These are phyloP conservation scores for Macrolepiota fuliginosa DNA, from an alignment of 768 basidiomycete species.

Conservation along the genomic window DNA sequence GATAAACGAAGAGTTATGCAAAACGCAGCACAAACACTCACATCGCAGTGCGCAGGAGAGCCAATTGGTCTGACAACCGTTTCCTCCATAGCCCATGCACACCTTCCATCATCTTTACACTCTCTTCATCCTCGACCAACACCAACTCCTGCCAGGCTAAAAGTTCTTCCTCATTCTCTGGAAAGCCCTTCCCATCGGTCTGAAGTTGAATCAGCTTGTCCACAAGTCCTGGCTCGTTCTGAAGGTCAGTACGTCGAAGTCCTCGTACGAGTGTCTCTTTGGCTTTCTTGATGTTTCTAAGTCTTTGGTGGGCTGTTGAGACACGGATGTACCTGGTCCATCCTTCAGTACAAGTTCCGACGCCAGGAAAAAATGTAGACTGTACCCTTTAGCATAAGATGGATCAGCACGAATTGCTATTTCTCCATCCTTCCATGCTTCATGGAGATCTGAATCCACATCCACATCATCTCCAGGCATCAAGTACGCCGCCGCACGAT, in stretches of 20 bases:
- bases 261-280: conserved; percentile 16
- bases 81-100: conserved; percentile 13
- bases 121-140: conserved; percentile 12
- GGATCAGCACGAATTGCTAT: conserved; percentile 12
- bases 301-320: conserved; percentile 16
- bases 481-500: conserved; percentile 7
- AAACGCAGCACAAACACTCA: too few relatives aligned
- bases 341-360: not conserved
- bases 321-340: conserved; percentile 17
- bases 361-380: not conserved
- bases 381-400: conserved; percentile 15
- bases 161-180: conserved; percentile 15
- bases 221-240: conserved; percentile 15
- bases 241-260: conserved; percentile 13
- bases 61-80: not conserved
- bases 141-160: not conserved
- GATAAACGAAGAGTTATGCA: too few relatives aligned
- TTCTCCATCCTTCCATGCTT: conserved; percentile 14
- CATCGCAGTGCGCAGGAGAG: not conserved
- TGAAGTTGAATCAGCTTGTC: conserved; percentile 18
- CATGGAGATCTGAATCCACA: conserved; percentile 2
- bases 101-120: conserved; percentile 11
- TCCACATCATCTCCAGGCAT: not conserved
- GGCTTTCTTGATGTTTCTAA: conserved; percentile 12
- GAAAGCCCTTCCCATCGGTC: conserved; percentile 17